phyloP scores from a whole-genome alignment of 768 basidiomycete genomes.

The Podaxis sp. region DNA sequence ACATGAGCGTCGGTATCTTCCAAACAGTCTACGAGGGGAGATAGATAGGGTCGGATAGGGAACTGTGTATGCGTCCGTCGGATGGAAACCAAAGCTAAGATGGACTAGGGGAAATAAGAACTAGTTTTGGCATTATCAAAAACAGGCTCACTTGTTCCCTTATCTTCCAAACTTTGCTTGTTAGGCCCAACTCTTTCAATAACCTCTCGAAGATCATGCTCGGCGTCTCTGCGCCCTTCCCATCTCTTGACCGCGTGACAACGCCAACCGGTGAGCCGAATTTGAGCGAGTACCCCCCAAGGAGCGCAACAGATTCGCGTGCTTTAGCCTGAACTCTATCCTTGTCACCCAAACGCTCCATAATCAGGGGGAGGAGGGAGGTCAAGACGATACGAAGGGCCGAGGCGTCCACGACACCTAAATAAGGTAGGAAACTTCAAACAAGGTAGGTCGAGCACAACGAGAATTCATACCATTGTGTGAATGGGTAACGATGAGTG shows the following conservation, averaged over 20 bases:
- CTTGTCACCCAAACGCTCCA: conserved; percentile 85
- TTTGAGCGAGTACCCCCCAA: conserved; percentile 72
- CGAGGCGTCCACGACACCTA: conserved; percentile 48
- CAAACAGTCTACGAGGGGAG: conserved; percentile 76
- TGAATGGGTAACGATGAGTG: conserved; percentile 52
- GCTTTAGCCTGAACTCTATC: conserved; percentile 73
- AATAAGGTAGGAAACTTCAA: conserved; percentile 40
- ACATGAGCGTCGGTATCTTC: conserved; percentile 92
- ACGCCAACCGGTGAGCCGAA: conserved; percentile 42
- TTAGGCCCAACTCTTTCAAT: conserved; percentile 68
- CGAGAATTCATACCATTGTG: conserved; percentile 25
- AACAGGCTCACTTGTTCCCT: conserved; percentile 70
- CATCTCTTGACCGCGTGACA: conserved; percentile 39
- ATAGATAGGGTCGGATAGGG: conserved; percentile 79
- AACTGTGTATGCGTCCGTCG: conserved; percentile 70
- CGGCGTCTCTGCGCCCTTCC: conserved; percentile 70
- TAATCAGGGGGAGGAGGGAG: conserved; percentile 68
- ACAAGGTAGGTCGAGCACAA: conserved; percentile 44
- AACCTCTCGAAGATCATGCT: conserved; percentile 67
- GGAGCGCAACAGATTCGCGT: conserved; percentile 68
- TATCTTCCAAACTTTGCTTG: conserved; percentile 83
- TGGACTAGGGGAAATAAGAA: conserved; percentile 36
- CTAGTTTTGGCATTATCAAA: not conserved
- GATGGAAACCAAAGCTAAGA: conserved; percentile 69
- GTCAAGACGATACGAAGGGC: conserved; percentile 65